Evolutionary conservation across 1,139 yeast species (phyloP), one percentile per base, ranked within the genome.

Genomic region (Yamadazyma epiphylla): DNA sequence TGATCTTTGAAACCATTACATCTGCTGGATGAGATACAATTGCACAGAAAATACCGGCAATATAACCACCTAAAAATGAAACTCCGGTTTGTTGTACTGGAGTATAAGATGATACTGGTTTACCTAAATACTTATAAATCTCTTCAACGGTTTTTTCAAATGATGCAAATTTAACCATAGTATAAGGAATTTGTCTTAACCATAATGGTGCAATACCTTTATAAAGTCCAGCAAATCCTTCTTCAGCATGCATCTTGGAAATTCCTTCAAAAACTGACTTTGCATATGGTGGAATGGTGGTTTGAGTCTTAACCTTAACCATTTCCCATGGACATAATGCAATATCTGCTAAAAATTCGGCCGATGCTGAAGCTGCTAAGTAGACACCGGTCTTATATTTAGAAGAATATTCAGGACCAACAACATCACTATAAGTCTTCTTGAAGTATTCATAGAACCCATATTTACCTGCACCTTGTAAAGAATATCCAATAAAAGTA

Each of bases 1-100:
- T 88, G 49, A 89, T 76, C 72, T 88, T 85, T 32, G 95, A 85
- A 22, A 89, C 96, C 94, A 89, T 81, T 26, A 88, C 96, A 61
- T 89, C 97, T 24, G 96, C 96, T 25, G 97, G 97, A 60, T 89
- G 96, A 15, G 96, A 88, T 13, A 87, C 94, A 33, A 83, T 64
- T 15, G 96, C 96, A 70, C 96, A 88, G 66, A 87, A 77, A 37
- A 89, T 80, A 78, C 96, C 97, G 17, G 96, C 97, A 57, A 88
- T 77, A 66, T 88, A 88, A 59, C 97, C 96, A 59, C 95, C 95
- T 34, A 79, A 69, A 67, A 89, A 89, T 17, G 95, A 85, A 27
- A 89, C 94, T 37, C 95, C 95, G 22, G 96, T 89, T 64, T 89
- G 96, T 53, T 83, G 82, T 31, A 46, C 39, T 22, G 74, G 55